These are phyloP conservation scores for Mycena capillaripes DNA, from an alignment of 768 basidiomycete species.

Conservation along the genomic window DNA sequence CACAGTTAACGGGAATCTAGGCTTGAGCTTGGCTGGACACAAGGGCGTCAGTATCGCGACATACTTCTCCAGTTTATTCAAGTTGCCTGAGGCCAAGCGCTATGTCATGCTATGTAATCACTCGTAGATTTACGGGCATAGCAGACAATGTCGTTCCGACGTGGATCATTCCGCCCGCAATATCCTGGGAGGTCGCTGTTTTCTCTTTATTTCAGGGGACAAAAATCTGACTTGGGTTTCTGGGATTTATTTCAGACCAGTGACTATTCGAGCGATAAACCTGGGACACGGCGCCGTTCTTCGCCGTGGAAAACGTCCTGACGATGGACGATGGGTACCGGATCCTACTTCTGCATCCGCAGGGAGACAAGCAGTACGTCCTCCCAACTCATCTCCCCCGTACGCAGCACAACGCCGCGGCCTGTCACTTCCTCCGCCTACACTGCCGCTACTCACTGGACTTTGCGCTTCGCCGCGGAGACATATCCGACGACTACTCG, in stretches of 20 bases:
- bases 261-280: neutral
- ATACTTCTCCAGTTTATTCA: no score
- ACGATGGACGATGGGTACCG: slow-evolving; percentile 19
- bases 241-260: no score
- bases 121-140: neutral
- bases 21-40: no score
- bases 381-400: slow-evolving; percentile 16
- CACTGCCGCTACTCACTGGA: slow-evolving; percentile 15
- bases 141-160: neutral
- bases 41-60: no score
- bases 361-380: neutral
- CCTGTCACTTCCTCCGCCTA: neutral
- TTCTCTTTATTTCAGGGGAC: neutral
- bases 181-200: neutral
- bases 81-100: neutral
- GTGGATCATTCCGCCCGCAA: slow-evolving; percentile 9
- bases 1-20: no score
- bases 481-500: slow-evolving; percentile 10
- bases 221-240: no score
- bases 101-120: no score
- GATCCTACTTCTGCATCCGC: slow-evolving; percentile 2
- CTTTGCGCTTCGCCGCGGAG: neutral
- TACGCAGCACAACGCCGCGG: neutral
- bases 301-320: slow-evolving; percentile 5
- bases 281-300: slow-evolving; percentile 1